Conservation (phyloP, 2,329 filamentous ascomycete genomes). For the Sphaerostilbella broomeana region DNA sequence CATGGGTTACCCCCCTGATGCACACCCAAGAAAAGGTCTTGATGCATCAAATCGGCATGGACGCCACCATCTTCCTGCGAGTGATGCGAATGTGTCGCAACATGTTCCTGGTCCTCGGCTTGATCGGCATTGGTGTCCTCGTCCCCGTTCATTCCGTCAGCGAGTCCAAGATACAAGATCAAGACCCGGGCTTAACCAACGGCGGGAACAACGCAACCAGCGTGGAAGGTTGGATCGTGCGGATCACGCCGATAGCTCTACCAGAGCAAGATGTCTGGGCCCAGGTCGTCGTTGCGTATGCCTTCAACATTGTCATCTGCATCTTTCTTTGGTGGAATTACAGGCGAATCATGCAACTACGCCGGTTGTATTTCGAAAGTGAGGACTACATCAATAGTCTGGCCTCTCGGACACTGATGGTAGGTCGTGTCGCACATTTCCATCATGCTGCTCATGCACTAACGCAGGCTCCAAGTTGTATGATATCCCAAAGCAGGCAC, state of each 20-base stretch:
- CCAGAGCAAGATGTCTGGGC: conserved; percentile 50
- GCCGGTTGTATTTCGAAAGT: conserved; percentile 75
- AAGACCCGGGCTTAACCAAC: too few relatives aligned
- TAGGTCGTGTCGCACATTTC: conserved; percentile 26
- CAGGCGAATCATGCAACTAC: conserved; percentile 60
- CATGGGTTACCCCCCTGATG: conserved; percentile 77
- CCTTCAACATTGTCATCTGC: conserved; percentile 68
- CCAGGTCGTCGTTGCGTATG: conserved; percentile 51
- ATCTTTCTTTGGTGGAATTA: conserved; percentile 92
- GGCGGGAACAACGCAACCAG: conserved; percentile 12
- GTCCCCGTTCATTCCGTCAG: conserved; percentile 70
- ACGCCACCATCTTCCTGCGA: conserved; percentile 84
- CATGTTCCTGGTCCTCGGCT: conserved; percentile 67
- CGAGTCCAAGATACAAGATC: conserved; percentile 21
- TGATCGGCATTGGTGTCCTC: conserved; percentile 70
- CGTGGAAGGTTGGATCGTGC: conserved; percentile 42
- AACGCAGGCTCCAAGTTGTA: conserved; percentile 50
- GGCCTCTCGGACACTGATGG: conserved; percentile 66
- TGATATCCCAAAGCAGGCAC: conserved; percentile 70
- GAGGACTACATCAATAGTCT: conserved; percentile 83
- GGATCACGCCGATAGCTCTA: conserved; percentile 54
- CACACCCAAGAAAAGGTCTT: conserved; percentile 70
- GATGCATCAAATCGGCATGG: conserved; percentile 78
- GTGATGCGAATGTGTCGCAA: conserved; percentile 89
- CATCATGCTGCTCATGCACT: too few relatives aligned